phyloP scores from a whole-genome alignment of 352 stramenopile species.

The Phytophthora pseudosyringae region DNA sequence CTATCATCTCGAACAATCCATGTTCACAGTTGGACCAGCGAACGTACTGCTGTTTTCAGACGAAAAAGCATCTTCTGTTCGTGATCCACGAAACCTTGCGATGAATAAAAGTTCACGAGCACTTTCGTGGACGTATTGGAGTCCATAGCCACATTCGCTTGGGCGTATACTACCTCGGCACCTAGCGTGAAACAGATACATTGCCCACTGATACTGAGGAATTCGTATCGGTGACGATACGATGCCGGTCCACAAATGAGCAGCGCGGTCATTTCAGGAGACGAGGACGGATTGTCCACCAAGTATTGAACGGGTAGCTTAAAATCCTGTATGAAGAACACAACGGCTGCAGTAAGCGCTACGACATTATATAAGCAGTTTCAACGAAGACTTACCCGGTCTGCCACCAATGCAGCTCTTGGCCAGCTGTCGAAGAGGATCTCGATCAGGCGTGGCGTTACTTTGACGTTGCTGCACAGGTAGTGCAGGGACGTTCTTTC shows the following conservation, averaged over 20 bases:
- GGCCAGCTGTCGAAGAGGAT: conserved; percentile 78
- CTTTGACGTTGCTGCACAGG: conserved; percentile 58
- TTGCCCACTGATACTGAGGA: conserved; percentile 43
- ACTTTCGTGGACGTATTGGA: conserved; percentile 60
- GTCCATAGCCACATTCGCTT: conserved; percentile 66
- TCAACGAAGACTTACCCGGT: conserved; percentile 41
- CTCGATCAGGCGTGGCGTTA: conserved; percentile 61
- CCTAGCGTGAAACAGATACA: conserved; percentile 45
- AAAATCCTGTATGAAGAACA: conserved; percentile 48
- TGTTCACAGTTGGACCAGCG: background rate
- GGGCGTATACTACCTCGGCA: conserved; percentile 45
- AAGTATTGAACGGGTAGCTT: conserved; percentile 78
- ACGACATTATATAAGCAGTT: background rate
- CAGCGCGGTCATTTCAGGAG: conserved; percentile 52
- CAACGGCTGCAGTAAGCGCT: background rate
- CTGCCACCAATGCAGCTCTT: conserved; percentile 54
- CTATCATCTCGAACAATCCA: background rate
- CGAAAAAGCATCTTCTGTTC: conserved; percentile 49
- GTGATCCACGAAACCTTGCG: conserved; percentile 33
- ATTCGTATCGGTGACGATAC: conserved; percentile 74
- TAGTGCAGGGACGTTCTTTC: conserved; percentile 67
- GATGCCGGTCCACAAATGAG: conserved; percentile 67
- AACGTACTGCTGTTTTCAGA: conserved; percentile 49
- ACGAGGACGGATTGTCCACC: conserved; percentile 62
- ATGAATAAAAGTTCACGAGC: conserved; percentile 70